Conservation (phyloP, 768 basidiomycete genomes). For the Rhizopogon sp. region DNA sequence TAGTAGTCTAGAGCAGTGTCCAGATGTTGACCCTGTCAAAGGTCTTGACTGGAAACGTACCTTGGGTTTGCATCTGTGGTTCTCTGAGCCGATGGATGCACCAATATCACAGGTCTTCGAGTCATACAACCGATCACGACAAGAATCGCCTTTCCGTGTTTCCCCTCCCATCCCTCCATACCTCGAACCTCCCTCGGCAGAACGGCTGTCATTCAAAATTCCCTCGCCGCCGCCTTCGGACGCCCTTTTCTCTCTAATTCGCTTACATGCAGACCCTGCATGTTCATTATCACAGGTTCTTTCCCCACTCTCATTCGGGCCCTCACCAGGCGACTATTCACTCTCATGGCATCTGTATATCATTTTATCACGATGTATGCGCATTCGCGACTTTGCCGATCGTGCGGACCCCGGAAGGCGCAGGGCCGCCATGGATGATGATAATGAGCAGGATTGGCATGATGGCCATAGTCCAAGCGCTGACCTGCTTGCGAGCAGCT, state of each 20-base stretch:
- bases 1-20: constrained; percentile 45
- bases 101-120: constrained; percentile 66
- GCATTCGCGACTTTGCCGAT: constrained; percentile 85
- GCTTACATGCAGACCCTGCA: constrained; percentile 67
- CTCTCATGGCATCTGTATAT: constrained; percentile 93
- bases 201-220: constrained; percentile 35
- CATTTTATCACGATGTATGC: constrained; percentile 77
- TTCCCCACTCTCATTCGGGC: constrained; percentile 65
- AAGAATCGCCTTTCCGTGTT: constrained; percentile 33
- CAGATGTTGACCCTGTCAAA: constrained; percentile 57
- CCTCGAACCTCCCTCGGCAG: constrained; percentile 25
- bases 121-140: constrained; percentile 47
- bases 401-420: constrained; percentile 45
- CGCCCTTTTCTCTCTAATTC: constrained; percentile 77
- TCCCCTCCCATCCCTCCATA: constrained; percentile 61
- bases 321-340: constrained; percentile 75
- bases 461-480: constrained; percentile 84
- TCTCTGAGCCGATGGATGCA: constrained; percentile 64
- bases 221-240: constrained; percentile 51
- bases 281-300: constrained; percentile 67
- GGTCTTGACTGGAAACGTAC: constrained; percentile 93
- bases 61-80: constrained; percentile 91
- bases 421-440: constrained; percentile 31
- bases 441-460: constrained; percentile 38
- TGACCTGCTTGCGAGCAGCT: constrained; percentile 76